phyloP scores from a whole-genome alignment of 2,329 filamentous ascomycete species.

The Monosporascus ibericus region DNA sequence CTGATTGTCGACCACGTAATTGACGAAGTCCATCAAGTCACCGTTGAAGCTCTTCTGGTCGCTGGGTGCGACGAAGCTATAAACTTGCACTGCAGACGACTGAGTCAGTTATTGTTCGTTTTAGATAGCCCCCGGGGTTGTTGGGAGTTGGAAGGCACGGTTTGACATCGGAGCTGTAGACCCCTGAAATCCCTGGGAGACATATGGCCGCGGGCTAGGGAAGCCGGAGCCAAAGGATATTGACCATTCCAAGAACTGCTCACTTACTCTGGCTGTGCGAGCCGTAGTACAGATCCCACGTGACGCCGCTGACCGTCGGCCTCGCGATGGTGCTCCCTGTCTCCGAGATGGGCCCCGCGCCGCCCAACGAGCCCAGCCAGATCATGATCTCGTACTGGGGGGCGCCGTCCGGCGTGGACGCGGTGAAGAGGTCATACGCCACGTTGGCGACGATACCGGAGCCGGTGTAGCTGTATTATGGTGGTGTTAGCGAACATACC shows the following conservation, averaged over 20 bases:
- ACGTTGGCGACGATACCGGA: conserved; percentile 47
- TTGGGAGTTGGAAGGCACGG: too few species aligned
- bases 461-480: conserved; percentile 36
- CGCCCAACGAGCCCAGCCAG: conserved; percentile 22
- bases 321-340: conserved; percentile 47
- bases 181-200: too few species aligned
- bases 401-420: conserved; percentile 34
- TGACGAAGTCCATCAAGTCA: conserved; percentile 48
- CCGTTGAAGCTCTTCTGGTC: conserved; percentile 42
- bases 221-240: too few species aligned
- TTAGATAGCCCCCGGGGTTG: too few species aligned
- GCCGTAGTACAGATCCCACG: conserved; percentile 51
- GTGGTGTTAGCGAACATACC: too few species aligned
- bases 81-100: conserved; percentile 30
- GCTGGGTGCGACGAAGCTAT: conserved; percentile 33
- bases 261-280: conserved; percentile 41
- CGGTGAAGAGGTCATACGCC: conserved; percentile 54
- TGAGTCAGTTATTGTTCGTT: too few species aligned
- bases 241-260: conserved; percentile 12
- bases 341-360: conserved; percentile 27
- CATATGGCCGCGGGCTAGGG: too few species aligned
- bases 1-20: conserved; percentile 40
- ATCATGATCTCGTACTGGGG: conserved; percentile 52
- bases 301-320: conserved; percentile 42
- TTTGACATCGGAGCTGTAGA: too few species aligned